phyloP scores from a whole-genome alignment of 805 yeast genomes.

The Naumovozyma baii region DNA sequence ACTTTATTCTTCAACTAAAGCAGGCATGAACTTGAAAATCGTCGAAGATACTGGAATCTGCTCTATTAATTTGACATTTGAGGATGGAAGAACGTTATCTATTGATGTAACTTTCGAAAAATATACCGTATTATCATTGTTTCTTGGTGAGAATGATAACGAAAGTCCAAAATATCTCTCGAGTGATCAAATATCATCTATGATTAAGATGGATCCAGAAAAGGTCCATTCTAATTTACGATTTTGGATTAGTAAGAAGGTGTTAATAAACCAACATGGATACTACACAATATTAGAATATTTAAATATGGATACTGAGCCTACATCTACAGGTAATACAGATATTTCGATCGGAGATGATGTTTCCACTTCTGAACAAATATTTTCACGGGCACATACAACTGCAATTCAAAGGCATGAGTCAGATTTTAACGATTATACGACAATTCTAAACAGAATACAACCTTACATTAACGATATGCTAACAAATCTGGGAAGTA shows the following conservation, averaged over 20 bases:
- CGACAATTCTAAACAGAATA: conserved; percentile 11
- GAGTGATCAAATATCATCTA: conserved; percentile 26
- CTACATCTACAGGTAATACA: no score
- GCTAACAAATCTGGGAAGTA: conserved; percentile 45
- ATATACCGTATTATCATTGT: conserved; percentile 48
- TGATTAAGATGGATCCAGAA: conserved; percentile 36
- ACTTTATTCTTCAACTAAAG: not conserved
- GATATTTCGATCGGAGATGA: no score
- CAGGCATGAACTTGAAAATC: conserved; percentile 33
- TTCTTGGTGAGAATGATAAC: not conserved
- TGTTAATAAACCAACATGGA: conserved; percentile 28
- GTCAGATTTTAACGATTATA: not conserved
- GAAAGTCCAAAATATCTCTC: conserved; percentile 15
- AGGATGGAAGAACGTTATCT: conserved; percentile 30
- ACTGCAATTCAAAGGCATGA: no score
- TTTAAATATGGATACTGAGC: no score
- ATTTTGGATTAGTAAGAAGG: conserved; percentile 58
- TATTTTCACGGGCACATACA: no score
- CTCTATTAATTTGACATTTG: conserved; percentile 47
- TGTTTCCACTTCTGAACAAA: no score
- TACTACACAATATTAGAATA: not conserved
- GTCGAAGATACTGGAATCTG: conserved; percentile 55
- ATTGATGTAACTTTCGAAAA: conserved; percentile 57
- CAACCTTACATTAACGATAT: conserved; percentile 47
- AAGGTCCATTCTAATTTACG: conserved; percentile 33